Evolutionary conservation across 176 grass and related monocot genomes (phyloP), one percentile per base, ranked within the genome.

Genomic region (Raddia distichophylla): DNA sequence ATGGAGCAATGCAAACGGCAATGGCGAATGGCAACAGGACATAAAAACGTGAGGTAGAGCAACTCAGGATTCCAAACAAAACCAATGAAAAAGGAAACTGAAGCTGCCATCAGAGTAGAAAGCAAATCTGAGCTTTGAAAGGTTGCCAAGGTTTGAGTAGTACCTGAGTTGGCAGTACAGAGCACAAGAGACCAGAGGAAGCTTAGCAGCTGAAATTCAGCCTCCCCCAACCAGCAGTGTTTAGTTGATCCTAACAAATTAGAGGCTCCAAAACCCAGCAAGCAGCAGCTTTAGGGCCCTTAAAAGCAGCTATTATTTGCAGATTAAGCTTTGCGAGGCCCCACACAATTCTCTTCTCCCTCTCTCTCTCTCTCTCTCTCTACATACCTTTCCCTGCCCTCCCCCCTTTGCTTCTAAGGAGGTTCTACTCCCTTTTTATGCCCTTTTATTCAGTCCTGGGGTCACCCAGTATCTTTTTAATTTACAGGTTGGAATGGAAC

Each of bases 291-390:
- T 54, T 85, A 78, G 67, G 61, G 74, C 45, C 79, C 83, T 89
- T 89, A 79, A 91, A 91, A 78, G 70, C 20, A 16, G 10, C 76
- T 75, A 72, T 91, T 87, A 91, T 91, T 91, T 91, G 81, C 81
- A 81, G 12, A 81, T 87, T 87, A 91, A 91, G 85, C 75, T 84
- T 87, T 58, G 50, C 84, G 19, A 91, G 77, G 57, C 64, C 69
- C 83, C 80, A 84, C 57, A 67, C 45, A 78, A 55, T 57, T 76
- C 60, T 61, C 69, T 82, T 5, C 37, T 5, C 37, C 37, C 37
- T 5, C 37, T 40, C 1, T 40, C 37, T 40, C 37, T 40, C 37
- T 40, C 37, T 18, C 46, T 47, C 68, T 44, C 69, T 75, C 61
- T 75, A 33, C 33, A 74, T 59, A 35, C 84, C 76, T 84, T 76